These are phyloP conservation scores for Patellaria atrata DNA, from an alignment of 495 filamentous ascomycete species.

Conservation along the genomic window DNA sequence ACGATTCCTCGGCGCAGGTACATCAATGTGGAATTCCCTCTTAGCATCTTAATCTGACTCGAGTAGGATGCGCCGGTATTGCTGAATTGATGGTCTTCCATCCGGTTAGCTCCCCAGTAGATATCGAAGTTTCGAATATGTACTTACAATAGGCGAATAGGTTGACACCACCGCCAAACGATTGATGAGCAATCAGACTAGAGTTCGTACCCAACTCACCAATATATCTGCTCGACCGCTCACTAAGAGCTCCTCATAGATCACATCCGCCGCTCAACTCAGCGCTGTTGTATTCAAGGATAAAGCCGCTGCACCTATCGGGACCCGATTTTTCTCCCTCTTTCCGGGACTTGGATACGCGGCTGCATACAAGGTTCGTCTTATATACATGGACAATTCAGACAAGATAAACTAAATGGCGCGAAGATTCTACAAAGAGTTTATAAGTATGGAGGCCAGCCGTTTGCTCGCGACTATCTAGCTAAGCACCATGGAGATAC, in stretches of 20 bases:
- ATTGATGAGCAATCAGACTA: slow-evolving; percentile 93
- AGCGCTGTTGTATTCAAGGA: slow-evolving; percentile 92
- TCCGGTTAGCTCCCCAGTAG: slow-evolving; percentile 46
- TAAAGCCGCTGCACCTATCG: slow-evolving; percentile 52
- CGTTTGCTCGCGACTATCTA: slow-evolving; percentile 85
- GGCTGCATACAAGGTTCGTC: slow-evolving; percentile 82
- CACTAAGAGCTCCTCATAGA: slow-evolving; percentile 29
- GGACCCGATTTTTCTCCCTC: slow-evolving; percentile 78
- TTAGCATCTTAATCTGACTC: slow-evolving; percentile 4
- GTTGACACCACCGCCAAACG: slow-evolving; percentile 98
- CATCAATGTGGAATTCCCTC: slow-evolving; percentile 8
- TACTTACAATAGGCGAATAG: slow-evolving; percentile 28
- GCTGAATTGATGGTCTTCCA: slow-evolving; percentile 95
- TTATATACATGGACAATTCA: not conserved
- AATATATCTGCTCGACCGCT: slow-evolving; percentile 1
- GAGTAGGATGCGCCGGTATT: slow-evolving; percentile 78
- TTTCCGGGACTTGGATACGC: slow-evolving; percentile 97
- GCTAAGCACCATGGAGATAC: slow-evolving; percentile 60
- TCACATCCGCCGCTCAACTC: slow-evolving; percentile 45
- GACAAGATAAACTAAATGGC: no score
- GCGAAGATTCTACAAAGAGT: slow-evolving; percentile 71
- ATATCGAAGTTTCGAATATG: not conserved
- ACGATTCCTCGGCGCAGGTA: slow-evolving; percentile 83
- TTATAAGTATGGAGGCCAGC: slow-evolving; percentile 98
- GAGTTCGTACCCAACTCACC: slow-evolving; percentile 32